Evolutionary conservation across 768 basidiomycete species (phyloP), one percentile per base, ranked within the genome.

Genomic region (Cystobasidium ongulense): DNA sequence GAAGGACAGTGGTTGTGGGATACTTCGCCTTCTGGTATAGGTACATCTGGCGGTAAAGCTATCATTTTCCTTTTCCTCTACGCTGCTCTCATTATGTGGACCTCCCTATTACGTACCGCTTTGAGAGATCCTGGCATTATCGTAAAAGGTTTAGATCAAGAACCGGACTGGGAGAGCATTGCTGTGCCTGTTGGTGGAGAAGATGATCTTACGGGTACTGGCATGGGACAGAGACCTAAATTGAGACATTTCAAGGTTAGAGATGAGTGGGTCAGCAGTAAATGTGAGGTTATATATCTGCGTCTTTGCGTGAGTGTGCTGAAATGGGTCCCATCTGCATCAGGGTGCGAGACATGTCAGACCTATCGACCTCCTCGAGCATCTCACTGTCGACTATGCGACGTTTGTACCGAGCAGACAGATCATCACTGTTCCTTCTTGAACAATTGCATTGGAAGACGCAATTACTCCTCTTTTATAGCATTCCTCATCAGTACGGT

Each of bases 341-440:
- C 29, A 75, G 78, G 94, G 92, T 99, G 95, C 80, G 86, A 88
- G 36, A 97, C 93, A 15, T 99, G 95, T 81, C 86, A 87, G 78
- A 92, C 87, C 1, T 75, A 97, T 80, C 87, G 95, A 23, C 92
- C 95, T 7, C 95, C 95, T 2, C 84, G 95, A 75, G 90, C 92
- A 23, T 95, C 91, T 79, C 95, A 99, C 81, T 99, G 95, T 81
- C 91, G 93, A 80, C 86, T 96, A 90, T 99, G 95, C 80, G 92
- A 96, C 78, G 98, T 98, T 80, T 99, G 95, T 79, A 92, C 97
- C 18, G 94, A 97, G 76, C 88, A 89, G 11, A 97, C 94, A 76
- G 93, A 95, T 80, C 90, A 94, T 79, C 91, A 92, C 15, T 84
- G 83, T 73, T 80, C 83, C 0, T 84, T 83, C 76, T 76, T 99